Conservation (phyloP, 176 grass and related monocot genomes). For the Zoysia pacifica region DNA sequence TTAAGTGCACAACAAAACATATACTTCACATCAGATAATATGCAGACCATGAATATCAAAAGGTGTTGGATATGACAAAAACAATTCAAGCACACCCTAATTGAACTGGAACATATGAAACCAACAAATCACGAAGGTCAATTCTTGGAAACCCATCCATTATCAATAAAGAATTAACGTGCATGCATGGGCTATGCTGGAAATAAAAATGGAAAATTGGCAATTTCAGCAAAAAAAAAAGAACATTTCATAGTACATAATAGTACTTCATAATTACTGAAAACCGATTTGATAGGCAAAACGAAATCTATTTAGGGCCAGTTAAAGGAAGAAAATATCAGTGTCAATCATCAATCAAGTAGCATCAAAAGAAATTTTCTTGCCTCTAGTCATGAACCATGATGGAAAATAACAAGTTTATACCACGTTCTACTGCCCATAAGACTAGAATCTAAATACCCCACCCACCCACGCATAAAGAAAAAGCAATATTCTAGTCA, state of each 20-base stretch:
- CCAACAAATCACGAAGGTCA: not conserved
- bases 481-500: too few relatives aligned
- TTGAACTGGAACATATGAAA: too few relatives aligned
- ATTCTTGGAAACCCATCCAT: too few relatives aligned
- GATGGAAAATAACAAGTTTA: not conserved
- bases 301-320: not conserved
- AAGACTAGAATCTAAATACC: too few relatives aligned
- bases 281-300: too few relatives aligned
- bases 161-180: too few relatives aligned
- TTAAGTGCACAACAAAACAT: not conserved
- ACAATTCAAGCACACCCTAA: too few relatives aligned
- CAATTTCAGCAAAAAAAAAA: not conserved
- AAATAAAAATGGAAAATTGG: conserved; percentile 5
- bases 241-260: not conserved
- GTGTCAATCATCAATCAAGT: not conserved
- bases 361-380: conserved; percentile 11
- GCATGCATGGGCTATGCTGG: not conserved
- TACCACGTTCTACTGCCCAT: too few relatives aligned
- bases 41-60: not conserved
- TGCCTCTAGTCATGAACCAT: not conserved
- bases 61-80: not conserved
- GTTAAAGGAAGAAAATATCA: conserved; percentile 25
- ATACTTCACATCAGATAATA: conserved; percentile 7
- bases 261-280: too few relatives aligned
- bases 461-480: too few relatives aligned